Evolutionary conservation across 352 stramenopile genomes (phyloP), one percentile per base, ranked within the genome.

Genomic region (Phytophthora sp.): DNA sequence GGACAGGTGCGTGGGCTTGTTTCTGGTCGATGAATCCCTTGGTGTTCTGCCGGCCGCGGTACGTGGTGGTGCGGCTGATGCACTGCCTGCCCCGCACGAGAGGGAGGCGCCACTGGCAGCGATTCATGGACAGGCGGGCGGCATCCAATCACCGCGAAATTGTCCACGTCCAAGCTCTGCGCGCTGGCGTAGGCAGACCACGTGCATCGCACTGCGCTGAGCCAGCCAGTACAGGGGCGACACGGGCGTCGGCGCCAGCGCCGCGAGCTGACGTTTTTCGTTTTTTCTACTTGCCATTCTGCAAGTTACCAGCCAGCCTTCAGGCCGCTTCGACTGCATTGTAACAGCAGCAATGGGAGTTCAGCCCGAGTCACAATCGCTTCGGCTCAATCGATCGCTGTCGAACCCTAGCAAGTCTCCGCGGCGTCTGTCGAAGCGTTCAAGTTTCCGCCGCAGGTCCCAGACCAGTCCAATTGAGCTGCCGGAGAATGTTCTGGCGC

Each of bases 401-500:
- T 11, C 41, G 10, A 39, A 43, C 7, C 20, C 45, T 8, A 30
- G 38, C 41, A 76, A 76, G 39, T 64, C 61, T 8, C 54, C 44
- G 21, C 50, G 46, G 3, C 35, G 44, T 6, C 57, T 64, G 6
- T 48, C 43, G 15, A 72, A 64, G 41, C 57, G 57, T 6, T 52
- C 57, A 11, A 72, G 32, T 11, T 68, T 68, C 52, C 62, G 62
- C 20, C 66, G 66, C 44, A 35, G 52, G 5, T 52, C 54, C 15
- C 50, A 69, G 30, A 37, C 46, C 1, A 42, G 43, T 13, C 27
- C 31, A 8, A 31, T 62, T 9, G 45, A 68, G 31, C 59, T 83
- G 12, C 76, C 72, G 2, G 41, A 70, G 13, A 74, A 86, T 17
- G 74, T 69, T 11, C 55, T 49, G 5, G 34, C 51, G 23, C 72